A percentile compares a stretch with the other conserved stretches of the same genome.
Evolutionary conservation across 2,329 filamentous ascomycete species (phyloP).

Genomic region (Chaetomiaceae sp.): DNA sequence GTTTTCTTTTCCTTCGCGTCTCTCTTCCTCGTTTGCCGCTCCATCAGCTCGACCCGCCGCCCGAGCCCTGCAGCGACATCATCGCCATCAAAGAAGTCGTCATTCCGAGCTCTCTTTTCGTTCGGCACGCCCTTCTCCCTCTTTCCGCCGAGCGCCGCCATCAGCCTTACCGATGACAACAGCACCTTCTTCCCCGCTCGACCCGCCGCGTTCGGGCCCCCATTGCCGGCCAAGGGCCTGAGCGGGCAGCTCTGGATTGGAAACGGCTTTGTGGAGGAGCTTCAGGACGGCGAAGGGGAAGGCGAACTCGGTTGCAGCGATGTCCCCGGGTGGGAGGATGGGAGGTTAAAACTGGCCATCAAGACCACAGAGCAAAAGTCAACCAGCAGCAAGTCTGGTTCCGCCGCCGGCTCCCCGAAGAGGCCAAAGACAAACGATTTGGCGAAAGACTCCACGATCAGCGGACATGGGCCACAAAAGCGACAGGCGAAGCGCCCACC

Average conservation of each 20-base stretch:
- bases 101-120: slow-evolving; percentile 59
- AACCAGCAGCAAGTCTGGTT: slow-evolving; percentile 32
- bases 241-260: slow-evolving; percentile 93
- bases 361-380: slow-evolving; percentile 42
- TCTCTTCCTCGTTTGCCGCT: slow-evolving; percentile 53
- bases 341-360: slow-evolving; percentile 35
- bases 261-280: slow-evolving; percentile 82
- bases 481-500: slow-evolving; percentile 28
- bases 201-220: slow-evolving; percentile 87
- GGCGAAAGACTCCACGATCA: slow-evolving; percentile 30
- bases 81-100: slow-evolving; percentile 32
- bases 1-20: slow-evolving; percentile 50
- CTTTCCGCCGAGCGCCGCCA: slow-evolving; percentile 91
- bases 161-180: slow-evolving; percentile 96
- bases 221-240: slow-evolving; percentile 68
- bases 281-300: slow-evolving; percentile 59
- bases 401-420: slow-evolving; percentile 31
- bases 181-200: slow-evolving; percentile 93
- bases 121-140: slow-evolving; percentile 76
- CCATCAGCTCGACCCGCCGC: slow-evolving; percentile 40
- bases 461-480: slow-evolving; percentile 26
- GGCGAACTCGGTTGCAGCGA: slow-evolving; percentile 94
- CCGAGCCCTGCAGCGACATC: slow-evolving; percentile 24
- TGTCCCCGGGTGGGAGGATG: slow-evolving; percentile 79
- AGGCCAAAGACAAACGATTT: slow-evolving; percentile 35